Percentiles rank a stretch among this genome's conserved stretches.
These are phyloP conservation scores for Russula brevipes DNA, from an alignment of 768 basidiomycete genomes.

Conservation along the genomic window DNA sequence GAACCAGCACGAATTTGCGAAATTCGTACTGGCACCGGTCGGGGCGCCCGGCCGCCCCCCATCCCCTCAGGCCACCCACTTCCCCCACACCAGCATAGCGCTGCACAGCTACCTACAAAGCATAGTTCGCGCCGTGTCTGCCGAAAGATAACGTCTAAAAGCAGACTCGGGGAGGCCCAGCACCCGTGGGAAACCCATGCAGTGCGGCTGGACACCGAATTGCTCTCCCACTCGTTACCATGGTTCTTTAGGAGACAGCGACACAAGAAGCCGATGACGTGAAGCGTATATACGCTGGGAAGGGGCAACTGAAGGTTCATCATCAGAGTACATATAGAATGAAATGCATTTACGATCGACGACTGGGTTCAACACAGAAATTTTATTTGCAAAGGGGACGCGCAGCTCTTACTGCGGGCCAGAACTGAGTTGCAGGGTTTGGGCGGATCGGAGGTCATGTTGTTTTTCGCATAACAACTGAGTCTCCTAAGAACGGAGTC, in stretches of 20 bases:
- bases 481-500: neutral
- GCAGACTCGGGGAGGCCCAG: neutral
- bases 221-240: slow-evolving; percentile 5
- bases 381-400: neutral
- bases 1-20: too few relatives aligned
- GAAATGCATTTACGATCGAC: neutral
- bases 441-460: too few relatives aligned
- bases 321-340: neutral
- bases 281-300: neutral
- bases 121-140: neutral
- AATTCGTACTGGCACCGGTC: neutral
- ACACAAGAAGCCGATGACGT: neutral
- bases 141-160: neutral
- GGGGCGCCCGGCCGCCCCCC: neutral
- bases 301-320: neutral
- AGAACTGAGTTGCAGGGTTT: neutral
- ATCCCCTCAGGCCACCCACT: neutral
- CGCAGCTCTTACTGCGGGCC: neutral
- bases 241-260: slow-evolving; percentile 9
- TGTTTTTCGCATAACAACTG: neutral
- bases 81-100: neutral
- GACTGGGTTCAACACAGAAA: neutral
- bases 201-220: neutral
- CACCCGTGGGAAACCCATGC: neutral
- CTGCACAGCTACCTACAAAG: neutral